Conservation (phyloP, 2,329 filamentous ascomycete genomes). For the Aspergillus cejpii region DNA sequence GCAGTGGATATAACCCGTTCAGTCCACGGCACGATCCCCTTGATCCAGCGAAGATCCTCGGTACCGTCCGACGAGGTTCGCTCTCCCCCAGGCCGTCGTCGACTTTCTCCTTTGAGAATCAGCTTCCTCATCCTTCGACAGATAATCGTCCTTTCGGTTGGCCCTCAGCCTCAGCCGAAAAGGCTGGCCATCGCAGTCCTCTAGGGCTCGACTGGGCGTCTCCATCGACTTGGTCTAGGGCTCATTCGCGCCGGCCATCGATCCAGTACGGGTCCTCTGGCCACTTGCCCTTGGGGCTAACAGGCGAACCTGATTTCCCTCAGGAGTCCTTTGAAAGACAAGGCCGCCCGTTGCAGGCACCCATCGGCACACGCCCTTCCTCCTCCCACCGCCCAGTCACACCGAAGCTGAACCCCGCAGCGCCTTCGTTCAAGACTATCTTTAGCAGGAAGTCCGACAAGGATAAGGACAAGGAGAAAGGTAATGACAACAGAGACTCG, state of each 20-base stretch:
- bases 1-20: constrained; percentile 43
- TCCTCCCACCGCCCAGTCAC: constrained; percentile 51
- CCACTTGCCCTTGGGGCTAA: constrained; percentile 51
- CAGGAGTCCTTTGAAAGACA: constrained; percentile 45
- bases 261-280: constrained; percentile 68
- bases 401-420: constrained; percentile 72
- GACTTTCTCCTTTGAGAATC: constrained; percentile 50
- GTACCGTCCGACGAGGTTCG: constrained; percentile 38
- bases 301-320: constrained; percentile 45
- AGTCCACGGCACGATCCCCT: constrained; percentile 43
- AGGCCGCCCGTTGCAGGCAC: constrained; percentile 51
- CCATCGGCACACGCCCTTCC: constrained; percentile 73
- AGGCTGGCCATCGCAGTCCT: constrained; percentile 49
- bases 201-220: constrained; percentile 50
- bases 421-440: constrained; percentile 75
- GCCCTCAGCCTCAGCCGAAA: constrained; percentile 47
- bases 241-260: constrained; percentile 72
- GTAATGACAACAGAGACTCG: constrained; percentile 29
- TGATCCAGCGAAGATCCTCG: constrained; percentile 41
- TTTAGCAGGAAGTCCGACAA: constrained; percentile 49
- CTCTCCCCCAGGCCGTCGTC: constrained; percentile 47
- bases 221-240: constrained; percentile 61
- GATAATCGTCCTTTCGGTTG: constrained; percentile 72
- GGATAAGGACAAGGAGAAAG: constrained; percentile 40
- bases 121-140: constrained; percentile 66